phyloP scores from a whole-genome alignment of 768 basidiomycete species.

The Xerocomellus dryophilus region DNA sequence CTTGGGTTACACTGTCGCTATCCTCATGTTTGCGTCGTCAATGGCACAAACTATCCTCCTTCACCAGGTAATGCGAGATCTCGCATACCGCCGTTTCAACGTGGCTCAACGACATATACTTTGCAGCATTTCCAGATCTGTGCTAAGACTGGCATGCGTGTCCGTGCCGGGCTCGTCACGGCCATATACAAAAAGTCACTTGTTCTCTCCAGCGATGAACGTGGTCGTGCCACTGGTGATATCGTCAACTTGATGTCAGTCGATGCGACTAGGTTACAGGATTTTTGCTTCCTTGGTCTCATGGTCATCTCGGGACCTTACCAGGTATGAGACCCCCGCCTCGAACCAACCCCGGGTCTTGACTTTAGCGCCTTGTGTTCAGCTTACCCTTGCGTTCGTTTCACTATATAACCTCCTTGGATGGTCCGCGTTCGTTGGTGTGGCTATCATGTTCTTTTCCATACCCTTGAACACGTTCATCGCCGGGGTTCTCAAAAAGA shows the following conservation, averaged over 20 bases:
- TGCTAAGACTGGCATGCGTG: constrained; percentile 86
- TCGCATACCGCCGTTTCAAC: neutral
- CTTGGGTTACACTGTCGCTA: constrained; percentile 73
- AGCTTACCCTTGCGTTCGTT: constrained; percentile 80
- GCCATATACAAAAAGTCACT: constrained; percentile 84
- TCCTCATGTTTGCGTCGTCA: constrained; percentile 76
- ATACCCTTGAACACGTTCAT: constrained; percentile 66
- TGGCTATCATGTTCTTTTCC: constrained; percentile 77
- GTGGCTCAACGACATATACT: too few species aligned
- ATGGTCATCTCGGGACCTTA: constrained; percentile 83
- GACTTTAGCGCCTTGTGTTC: neutral
- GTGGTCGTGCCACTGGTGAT: constrained; percentile 78
- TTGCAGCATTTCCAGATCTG: constrained; percentile 80
- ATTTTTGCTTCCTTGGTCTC: constrained; percentile 76
- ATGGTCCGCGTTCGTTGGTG: constrained; percentile 86
- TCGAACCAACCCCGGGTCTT: neutral
- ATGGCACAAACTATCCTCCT: constrained; percentile 72
- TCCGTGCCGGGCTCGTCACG: constrained; percentile 82
- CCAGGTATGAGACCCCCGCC: constrained; percentile 48
- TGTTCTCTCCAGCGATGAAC: constrained; percentile 80
- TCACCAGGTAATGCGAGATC: constrained; percentile 56
- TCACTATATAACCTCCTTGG: constrained; percentile 86
- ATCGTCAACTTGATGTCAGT: constrained; percentile 94
- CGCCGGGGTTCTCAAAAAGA: constrained; percentile 62
- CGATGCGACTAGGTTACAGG: constrained; percentile 73